These are phyloP conservation scores for Ciborinia camelliae DNA, from an alignment of 2,329 filamentous ascomycete genomes.

Conservation along the genomic window DNA sequence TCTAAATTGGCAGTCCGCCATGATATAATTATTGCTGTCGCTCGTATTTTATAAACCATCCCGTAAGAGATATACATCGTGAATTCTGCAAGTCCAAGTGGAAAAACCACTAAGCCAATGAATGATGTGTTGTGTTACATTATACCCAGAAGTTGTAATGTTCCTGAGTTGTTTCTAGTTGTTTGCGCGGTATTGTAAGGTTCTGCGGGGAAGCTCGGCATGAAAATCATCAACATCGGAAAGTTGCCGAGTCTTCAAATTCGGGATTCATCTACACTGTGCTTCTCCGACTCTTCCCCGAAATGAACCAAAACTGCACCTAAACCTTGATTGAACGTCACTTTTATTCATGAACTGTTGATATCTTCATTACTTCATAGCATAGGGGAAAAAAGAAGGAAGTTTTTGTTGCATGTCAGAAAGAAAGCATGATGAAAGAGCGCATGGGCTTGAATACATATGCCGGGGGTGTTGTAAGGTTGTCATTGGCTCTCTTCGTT, in stretches of 20 bases:
- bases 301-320: not conserved
- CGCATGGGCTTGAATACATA: not conserved
- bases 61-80: not conserved
- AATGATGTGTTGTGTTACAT: not conserved
- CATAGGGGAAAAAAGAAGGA: not conserved
- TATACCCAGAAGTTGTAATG: not conserved
- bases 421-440: not conserved
- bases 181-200: not conserved
- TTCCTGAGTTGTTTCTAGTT: not conserved
- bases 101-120: not conserved
- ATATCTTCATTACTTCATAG: not conserved
- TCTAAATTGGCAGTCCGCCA: not conserved
- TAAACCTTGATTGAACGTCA: not conserved
- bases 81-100: not conserved
- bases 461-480: not conserved
- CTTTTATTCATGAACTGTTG: not conserved
- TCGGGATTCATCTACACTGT: not conserved
- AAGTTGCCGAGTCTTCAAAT: constrained; percentile 2
- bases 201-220: not conserved
- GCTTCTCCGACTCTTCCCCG: constrained; percentile 1
- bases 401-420: not conserved
- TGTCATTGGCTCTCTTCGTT: not conserved
- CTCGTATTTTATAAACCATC: not conserved
- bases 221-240: not conserved
- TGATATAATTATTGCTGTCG: not conserved